Conservation (phyloP, 257 asterid species). For the Jacaranda copaia region DNA sequence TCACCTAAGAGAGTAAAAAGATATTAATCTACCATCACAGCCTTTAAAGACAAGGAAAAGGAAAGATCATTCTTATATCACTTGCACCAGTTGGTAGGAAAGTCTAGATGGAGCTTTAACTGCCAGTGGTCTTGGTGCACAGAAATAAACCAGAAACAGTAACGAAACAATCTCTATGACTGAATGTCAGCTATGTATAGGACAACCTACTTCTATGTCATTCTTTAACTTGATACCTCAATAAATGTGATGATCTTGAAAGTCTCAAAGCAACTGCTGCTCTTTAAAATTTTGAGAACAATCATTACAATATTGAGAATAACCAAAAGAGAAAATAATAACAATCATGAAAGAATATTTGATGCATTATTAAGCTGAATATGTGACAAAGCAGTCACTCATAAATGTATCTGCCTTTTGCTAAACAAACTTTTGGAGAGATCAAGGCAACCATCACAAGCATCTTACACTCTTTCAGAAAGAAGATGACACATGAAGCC, state of each 20-base stretch:
- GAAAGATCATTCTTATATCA: not conserved
- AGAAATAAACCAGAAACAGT: constrained; percentile 4
- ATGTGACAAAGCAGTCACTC: not conserved
- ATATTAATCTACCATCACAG: constrained; percentile 21
- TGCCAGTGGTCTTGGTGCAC: not conserved
- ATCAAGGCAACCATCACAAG: constrained; percentile 1
- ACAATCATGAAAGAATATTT: constrained; percentile 2
- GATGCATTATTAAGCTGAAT: not conserved
- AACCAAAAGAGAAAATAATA: not conserved
- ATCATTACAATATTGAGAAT: not conserved
- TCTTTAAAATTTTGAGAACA: constrained; percentile 9
- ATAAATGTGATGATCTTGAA: constrained; percentile 16
- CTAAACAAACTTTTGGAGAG: not conserved
- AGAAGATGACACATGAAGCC: constrained; percentile 1
- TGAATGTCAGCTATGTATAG: constrained; percentile 8
- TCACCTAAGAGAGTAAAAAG: constrained; percentile 32
- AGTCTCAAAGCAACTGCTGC: not conserved
- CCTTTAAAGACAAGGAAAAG: not conserved
- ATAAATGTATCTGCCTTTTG: not conserved
- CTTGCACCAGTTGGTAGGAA: not conserved
- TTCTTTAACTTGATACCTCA: constrained; percentile 16
- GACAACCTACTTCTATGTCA: not conserved
- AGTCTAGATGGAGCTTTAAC: constrained; percentile 18
- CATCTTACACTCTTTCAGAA: constrained; percentile 13
- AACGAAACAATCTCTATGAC: not conserved